Evolutionary conservation across 257 asterid species (phyloP).

Genomic region (Sherardia arvensis): DNA sequence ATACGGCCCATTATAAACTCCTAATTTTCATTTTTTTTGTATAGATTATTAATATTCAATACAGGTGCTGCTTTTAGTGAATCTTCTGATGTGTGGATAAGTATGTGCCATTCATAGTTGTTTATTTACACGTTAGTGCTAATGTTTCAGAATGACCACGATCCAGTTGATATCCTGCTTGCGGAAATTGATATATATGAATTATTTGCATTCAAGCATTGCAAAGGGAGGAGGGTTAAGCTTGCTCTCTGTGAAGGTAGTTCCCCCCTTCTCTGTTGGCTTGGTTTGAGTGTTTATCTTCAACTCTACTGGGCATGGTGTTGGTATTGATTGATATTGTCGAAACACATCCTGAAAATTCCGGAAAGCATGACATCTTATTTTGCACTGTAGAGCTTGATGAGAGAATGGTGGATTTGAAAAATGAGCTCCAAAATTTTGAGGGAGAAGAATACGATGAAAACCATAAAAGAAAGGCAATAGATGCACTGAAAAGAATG

Average conservation of each 20-base stretch:
- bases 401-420: conserved; percentile 94
- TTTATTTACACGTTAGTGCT: neutral
- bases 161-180: conserved; percentile 83
- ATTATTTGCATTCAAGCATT: conserved; percentile 90
- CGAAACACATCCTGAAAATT: neutral
- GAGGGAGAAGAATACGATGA: conserved; percentile 82
- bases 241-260: conserved; percentile 98
- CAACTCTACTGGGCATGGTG: neutral
- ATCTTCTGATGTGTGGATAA: neutral
- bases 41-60: neutral
- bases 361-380: neutral
- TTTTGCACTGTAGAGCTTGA: conserved; percentile 76
- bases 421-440: conserved; percentile 69
- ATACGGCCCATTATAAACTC: no score
- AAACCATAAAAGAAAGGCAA: conserved; percentile 61
- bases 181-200: conserved; percentile 99
- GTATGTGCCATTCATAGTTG: neutral
- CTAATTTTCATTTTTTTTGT: neutral
- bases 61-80: no score
- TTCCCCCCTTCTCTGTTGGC: no score
- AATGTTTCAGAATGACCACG: conserved; percentile 72
- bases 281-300: neutral
- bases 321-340: neutral
- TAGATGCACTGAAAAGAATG: conserved; percentile 93
- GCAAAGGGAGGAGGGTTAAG: conserved; percentile 91